Conservation (phyloP, 2,329 filamentous ascomycete genomes). For the Thyridium curvatum region DNA sequence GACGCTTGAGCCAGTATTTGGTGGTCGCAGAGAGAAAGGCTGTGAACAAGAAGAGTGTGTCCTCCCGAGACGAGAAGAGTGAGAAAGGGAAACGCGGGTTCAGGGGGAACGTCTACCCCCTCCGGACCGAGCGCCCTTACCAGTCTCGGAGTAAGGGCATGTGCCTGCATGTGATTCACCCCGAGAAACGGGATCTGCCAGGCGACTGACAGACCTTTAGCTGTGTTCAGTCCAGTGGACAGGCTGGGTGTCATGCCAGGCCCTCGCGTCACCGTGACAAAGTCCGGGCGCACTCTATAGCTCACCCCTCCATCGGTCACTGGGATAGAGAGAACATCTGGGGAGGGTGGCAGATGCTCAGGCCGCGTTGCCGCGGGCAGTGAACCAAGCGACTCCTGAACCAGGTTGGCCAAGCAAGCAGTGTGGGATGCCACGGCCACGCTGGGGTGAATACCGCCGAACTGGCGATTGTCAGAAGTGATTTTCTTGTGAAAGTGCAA, state of each 20-base stretch:
- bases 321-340: neutral
- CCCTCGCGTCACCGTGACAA: slow-evolving; percentile 83
- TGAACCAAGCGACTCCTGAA: slow-evolving; percentile 54
- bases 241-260: slow-evolving; percentile 83
- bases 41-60: slow-evolving; percentile 81
- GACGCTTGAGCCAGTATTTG: slow-evolving; percentile 62
- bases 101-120: slow-evolving; percentile 6
- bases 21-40: slow-evolving; percentile 62
- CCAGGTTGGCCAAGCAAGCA: slow-evolving; percentile 58
- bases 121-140: slow-evolving; percentile 49
- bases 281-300: slow-evolving; percentile 44
- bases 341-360: neutral
- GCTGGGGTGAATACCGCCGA: slow-evolving; percentile 74
- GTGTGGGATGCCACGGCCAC: slow-evolving; percentile 72
- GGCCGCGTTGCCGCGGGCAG: slow-evolving; percentile 29
- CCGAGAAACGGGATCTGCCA: slow-evolving; percentile 79
- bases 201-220: slow-evolving; percentile 79
- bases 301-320: slow-evolving; percentile 3
- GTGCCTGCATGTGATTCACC: slow-evolving; percentile 96
- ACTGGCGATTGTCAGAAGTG: slow-evolving; percentile 71
- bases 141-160: slow-evolving; percentile 81
- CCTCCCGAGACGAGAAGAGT: slow-evolving; percentile 88
- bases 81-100: slow-evolving; percentile 73
- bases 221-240: slow-evolving; percentile 70
- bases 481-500: slow-evolving; percentile 77